Conservation (phyloP, 345 rosid species). For the Citrus maxima region DNA sequence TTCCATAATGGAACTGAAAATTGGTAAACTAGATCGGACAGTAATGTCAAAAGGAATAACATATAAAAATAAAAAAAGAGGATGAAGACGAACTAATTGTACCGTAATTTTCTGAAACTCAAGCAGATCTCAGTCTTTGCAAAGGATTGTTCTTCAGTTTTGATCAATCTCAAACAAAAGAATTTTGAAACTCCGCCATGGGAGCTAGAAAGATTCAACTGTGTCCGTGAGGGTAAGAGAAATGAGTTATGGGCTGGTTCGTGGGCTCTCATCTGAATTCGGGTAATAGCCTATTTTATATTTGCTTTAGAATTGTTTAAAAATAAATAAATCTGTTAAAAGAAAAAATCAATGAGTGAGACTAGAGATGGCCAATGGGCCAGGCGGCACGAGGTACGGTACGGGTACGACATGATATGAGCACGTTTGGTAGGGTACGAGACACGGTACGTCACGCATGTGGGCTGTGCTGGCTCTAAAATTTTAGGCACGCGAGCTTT, state of each 20-base stretch:
- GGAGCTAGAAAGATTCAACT: not conserved
- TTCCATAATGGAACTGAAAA: not conserved
- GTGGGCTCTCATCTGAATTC: not conserved
- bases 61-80: not conserved
- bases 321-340: too few relatives aligned
- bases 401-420: too few relatives aligned
- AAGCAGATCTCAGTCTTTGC: not conserved
- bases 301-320: too few relatives aligned
- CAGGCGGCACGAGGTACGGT: too few relatives aligned
- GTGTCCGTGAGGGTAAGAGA: not conserved
- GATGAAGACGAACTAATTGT: not conserved
- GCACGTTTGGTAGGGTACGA: too few relatives aligned
- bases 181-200: not conserved
- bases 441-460: too few relatives aligned
- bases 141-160: not conserved
- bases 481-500: too few relatives aligned
- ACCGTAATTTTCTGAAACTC: not conserved
- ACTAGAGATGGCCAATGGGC: too few relatives aligned
- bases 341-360: too few relatives aligned
- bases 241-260: not conserved
- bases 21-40: not conserved
- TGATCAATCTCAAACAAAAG: not conserved
- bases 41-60: not conserved
- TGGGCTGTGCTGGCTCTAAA: too few relatives aligned
- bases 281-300: not conserved